These are phyloP conservation scores for Aaosphaeria arxii DNA, from an alignment of 2,329 filamentous ascomycete species.

Conservation along the genomic window DNA sequence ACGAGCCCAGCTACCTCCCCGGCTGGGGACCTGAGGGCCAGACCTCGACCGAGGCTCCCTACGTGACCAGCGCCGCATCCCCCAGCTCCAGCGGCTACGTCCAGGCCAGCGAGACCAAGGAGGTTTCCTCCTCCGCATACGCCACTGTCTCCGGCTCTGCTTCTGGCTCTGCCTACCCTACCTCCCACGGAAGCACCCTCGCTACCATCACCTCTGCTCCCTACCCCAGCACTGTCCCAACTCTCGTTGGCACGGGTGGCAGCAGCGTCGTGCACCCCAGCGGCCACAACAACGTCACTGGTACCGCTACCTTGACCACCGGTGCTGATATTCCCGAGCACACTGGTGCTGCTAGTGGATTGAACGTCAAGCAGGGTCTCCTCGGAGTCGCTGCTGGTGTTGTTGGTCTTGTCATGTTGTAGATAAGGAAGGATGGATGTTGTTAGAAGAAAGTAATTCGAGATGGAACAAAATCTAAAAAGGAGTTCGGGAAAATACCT, in stretches of 20 bases:
- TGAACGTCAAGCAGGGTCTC: slow-evolving; percentile 5
- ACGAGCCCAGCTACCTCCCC: slow-evolving; percentile 51
- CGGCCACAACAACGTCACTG: slow-evolving; percentile 9
- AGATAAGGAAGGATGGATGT: background rate
- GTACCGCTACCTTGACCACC: slow-evolving; percentile 4
- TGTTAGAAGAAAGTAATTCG: too few relatives aligned
- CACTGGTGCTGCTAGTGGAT: slow-evolving; percentile 12
- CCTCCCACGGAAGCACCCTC: background rate
- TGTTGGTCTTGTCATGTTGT: slow-evolving; percentile 16
- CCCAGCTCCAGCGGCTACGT: background rate
- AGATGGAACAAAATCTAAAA: too few relatives aligned
- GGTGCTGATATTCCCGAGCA: slow-evolving; percentile 1
- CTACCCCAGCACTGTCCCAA: background rate
- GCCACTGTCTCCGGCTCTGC: background rate
- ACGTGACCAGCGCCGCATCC: background rate
- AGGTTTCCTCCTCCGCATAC: background rate
- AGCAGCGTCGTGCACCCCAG: background rate
- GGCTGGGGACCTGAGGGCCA: background rate
- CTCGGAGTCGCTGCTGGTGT: slow-evolving; percentile 12
- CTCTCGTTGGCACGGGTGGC: background rate
- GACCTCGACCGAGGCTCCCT: background rate
- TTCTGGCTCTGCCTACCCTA: slow-evolving; percentile 3
- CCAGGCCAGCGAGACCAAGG: background rate
- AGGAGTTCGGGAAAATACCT: too few relatives aligned
- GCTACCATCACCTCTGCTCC: background rate